These are phyloP conservation scores for Fusarium sp. DNA, from an alignment of 2,329 filamentous ascomycete genomes.

Conservation along the genomic window DNA sequence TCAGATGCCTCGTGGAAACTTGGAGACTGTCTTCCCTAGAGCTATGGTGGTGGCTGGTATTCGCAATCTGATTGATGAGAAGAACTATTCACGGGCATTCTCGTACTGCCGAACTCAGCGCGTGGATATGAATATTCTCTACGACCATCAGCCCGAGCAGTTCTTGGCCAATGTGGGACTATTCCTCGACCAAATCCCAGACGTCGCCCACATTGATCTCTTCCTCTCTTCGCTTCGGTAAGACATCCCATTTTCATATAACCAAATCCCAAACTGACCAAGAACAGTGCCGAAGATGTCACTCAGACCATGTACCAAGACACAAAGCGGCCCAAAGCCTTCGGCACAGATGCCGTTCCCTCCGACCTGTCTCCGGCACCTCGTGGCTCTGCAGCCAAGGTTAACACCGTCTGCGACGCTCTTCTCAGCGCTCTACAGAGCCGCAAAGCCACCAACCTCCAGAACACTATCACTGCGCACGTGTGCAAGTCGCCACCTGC, in stretches of 20 bases:
- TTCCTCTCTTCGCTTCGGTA: slow-evolving; percentile 88
- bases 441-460: slow-evolving; percentile 73
- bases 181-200: slow-evolving; percentile 87
- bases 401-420: slow-evolving; percentile 89
- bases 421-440: slow-evolving; percentile 76
- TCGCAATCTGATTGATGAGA: slow-evolving; percentile 79
- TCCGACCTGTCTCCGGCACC: slow-evolving; percentile 25
- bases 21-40: slow-evolving; percentile 93
- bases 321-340: slow-evolving; percentile 65
- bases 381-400: slow-evolving; percentile 63
- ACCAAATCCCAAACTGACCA: slow-evolving; percentile 43
- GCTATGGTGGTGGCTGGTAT: slow-evolving; percentile 94
- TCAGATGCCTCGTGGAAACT: slow-evolving; percentile 95
- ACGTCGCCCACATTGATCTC: slow-evolving; percentile 84
- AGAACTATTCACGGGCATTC: slow-evolving; percentile 87
- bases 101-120: slow-evolving; percentile 89
- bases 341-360: slow-evolving; percentile 3
- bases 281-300: slow-evolving; percentile 83
- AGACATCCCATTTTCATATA: slow-evolving; percentile 34
- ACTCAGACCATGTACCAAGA: slow-evolving; percentile 93
- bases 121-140: slow-evolving; percentile 97
- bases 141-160: slow-evolving; percentile 89
- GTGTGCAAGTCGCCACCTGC: slow-evolving; percentile 94
- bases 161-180: slow-evolving; percentile 80
- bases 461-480: slow-evolving; percentile 94